These are phyloP conservation scores for Dryas drummondii DNA, from an alignment of 306 rosid species.

Conservation along the genomic window DNA sequence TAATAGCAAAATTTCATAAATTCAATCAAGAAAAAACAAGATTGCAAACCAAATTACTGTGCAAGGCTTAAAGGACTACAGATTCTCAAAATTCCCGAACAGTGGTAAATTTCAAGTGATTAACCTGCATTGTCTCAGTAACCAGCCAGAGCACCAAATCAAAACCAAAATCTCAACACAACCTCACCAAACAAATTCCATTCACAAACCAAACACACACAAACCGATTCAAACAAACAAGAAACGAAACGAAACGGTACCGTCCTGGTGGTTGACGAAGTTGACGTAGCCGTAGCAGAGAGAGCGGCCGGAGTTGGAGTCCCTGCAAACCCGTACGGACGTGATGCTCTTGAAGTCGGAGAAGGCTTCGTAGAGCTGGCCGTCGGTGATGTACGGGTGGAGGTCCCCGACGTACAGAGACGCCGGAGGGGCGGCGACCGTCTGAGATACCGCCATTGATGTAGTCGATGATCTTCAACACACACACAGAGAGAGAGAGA, in stretches of 20 bases:
- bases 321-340: constrained; percentile 67
- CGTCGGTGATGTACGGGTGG: constrained; percentile 56
- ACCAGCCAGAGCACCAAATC: constrained; percentile 1
- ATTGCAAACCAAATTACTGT: neutral
- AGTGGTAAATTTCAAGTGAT: neutral
- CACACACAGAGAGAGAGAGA: too few relatives aligned
- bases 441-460: constrained; percentile 55
- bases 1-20: too few relatives aligned
- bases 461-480: too few relatives aligned
- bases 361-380: constrained; percentile 53
- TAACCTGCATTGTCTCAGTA: neutral
- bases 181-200: neutral
- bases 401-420: constrained; percentile 90
- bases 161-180: neutral
- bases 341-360: constrained; percentile 45
- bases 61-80: neutral
- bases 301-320: constrained; percentile 55
- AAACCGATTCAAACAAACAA: neutral
- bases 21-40: too few relatives aligned
- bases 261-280: constrained; percentile 61
- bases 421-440: constrained; percentile 43
- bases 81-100: neutral
- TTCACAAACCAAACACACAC: neutral
- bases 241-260: constrained; percentile 17
- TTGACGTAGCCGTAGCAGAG: constrained; percentile 87